Percentiles rank a stretch among this genome's conserved stretches.
phyloP scores from a whole-genome alignment of 306 rosid species.

The Purshia tridentata region DNA sequence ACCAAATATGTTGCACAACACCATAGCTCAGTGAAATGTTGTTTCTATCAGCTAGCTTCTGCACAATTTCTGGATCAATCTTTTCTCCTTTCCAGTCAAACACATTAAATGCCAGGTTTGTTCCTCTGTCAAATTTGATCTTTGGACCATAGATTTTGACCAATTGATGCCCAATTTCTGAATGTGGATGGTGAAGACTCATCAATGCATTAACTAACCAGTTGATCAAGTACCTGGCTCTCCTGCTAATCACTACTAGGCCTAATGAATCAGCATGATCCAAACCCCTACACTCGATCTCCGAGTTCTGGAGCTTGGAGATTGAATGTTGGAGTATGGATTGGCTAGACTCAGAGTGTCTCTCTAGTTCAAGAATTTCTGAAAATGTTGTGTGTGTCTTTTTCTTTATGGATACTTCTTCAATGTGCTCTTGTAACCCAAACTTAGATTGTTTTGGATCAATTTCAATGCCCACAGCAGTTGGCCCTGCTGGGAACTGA shows the following conservation, averaged over 20 bases:
- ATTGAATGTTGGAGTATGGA: not conserved
- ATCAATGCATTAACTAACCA: constrained; percentile 75
- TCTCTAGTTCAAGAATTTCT: constrained; percentile 36
- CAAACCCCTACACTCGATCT: constrained; percentile 57
- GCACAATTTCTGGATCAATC: constrained; percentile 62
- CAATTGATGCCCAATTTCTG: constrained; percentile 44
- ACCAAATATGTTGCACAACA: constrained; percentile 40
- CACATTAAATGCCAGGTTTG: constrained; percentile 66
- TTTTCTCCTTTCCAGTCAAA: constrained; percentile 94
- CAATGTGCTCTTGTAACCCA: not conserved
- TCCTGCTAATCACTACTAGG: constrained; percentile 45
- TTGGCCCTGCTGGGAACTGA: constrained; percentile 18
- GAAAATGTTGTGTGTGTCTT: constrained; percentile 20
- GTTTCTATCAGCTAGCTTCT: constrained; percentile 75
- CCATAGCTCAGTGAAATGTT: constrained; percentile 57
- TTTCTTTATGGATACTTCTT: constrained; percentile 6
- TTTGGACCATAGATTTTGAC: constrained; percentile 77
- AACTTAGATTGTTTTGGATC: constrained; percentile 17
- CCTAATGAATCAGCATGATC: constrained; percentile 83
- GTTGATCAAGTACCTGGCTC: constrained; percentile 58
- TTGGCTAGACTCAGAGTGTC: constrained; percentile 22
- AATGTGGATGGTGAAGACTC: constrained; percentile 68
- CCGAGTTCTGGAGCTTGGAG: constrained; percentile 15
- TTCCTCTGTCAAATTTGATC: constrained; percentile 57
- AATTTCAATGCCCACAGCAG: constrained; percentile 6